Conservation (phyloP, 768 basidiomycete genomes). For the Calocera viscosa region DNA sequence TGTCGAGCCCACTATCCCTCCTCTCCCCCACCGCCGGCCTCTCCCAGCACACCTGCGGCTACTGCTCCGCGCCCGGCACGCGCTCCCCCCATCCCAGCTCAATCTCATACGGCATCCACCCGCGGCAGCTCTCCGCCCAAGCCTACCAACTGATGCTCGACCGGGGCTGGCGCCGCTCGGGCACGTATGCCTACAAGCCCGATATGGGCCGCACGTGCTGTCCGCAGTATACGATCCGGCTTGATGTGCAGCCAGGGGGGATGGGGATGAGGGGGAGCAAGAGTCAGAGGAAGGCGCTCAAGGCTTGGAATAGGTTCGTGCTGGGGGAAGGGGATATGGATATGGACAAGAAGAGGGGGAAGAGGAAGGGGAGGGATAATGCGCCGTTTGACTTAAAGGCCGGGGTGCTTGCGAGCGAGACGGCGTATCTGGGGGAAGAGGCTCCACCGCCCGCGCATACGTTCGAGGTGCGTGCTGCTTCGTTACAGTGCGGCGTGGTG, state of each 20-base stretch:
- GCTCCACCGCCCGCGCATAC: constrained; percentile 33
- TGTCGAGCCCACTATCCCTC: constrained; percentile 3
- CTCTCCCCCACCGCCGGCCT: constrained; percentile 7
- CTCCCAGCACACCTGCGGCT: constrained; percentile 13
- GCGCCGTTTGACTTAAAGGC: constrained; percentile 33
- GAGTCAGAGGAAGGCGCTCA: constrained; percentile 61
- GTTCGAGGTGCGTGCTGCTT: constrained; percentile 52
- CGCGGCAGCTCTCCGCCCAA: constrained; percentile 7
- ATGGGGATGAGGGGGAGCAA: constrained; percentile 61
- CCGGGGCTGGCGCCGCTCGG: constrained; percentile 73
- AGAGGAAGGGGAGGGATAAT: constrained; percentile 20
- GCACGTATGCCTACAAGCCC: constrained; percentile 78
- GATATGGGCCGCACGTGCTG: constrained; percentile 74
- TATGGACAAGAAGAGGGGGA: constrained; percentile 17
- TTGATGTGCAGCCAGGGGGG: constrained; percentile 50
- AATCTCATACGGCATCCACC: constrained; percentile 10
- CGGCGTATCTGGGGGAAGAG: constrained; percentile 20
- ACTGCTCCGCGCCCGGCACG: constrained; percentile 8
- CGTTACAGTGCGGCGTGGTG: too few species aligned
- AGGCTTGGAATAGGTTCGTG: constrained; percentile 66
- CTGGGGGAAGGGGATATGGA: constrained; percentile 27
- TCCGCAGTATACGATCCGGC: constrained; percentile 89
- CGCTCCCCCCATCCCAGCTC: background rate
- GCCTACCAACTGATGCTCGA: constrained; percentile 70
- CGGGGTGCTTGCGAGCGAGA: constrained; percentile 49